Conservation (phyloP, 2,329 filamentous ascomycete species). For the Camptophora hylomeconis region DNA sequence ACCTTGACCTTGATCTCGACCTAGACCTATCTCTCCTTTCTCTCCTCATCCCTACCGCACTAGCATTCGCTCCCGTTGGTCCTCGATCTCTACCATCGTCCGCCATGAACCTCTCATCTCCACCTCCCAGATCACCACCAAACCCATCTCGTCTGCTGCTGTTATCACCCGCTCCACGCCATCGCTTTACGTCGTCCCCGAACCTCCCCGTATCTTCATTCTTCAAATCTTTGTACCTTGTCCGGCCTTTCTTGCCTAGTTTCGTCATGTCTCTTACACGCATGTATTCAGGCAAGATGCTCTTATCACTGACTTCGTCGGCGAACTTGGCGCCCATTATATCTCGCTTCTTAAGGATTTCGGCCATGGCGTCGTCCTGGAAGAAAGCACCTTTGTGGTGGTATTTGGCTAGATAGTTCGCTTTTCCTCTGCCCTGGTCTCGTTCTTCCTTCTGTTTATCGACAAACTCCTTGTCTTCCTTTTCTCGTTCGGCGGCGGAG, state of each 20-base stretch:
- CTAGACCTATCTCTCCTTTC: conserved; percentile 5
- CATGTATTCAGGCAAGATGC: conserved; percentile 77
- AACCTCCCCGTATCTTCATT: conserved; percentile 83
- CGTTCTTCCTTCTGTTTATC: conserved; percentile 65
- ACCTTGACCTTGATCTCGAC: conserved; percentile 8
- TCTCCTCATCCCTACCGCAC: conserved; percentile 25
- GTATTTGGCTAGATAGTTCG: conserved; percentile 89
- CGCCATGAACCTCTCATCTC: conserved; percentile 35
- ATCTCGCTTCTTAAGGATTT: conserved; percentile 66
- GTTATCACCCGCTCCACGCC: conserved; percentile 15
- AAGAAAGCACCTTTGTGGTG: conserved; percentile 96
- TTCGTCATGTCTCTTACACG: conserved; percentile 90
- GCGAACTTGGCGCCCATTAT: conserved; percentile 73
- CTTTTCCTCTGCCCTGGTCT: conserved; percentile 63
- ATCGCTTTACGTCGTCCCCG: conserved; percentile 43
- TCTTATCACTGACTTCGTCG: conserved; percentile 72
- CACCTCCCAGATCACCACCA: conserved; percentile 21
- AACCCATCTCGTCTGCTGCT: conserved; percentile 18
- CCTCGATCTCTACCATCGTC: conserved; percentile 27
- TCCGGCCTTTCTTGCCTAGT: conserved; percentile 80
- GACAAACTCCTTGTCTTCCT: conserved; percentile 70
- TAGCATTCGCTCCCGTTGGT: conserved; percentile 35
- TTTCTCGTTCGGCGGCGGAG: conserved; percentile 70
- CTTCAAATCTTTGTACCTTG: conserved; percentile 78
- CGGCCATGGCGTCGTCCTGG: conserved; percentile 55